phyloP scores from a whole-genome alignment of 2,329 filamentous ascomycete genomes.

The Ustulina deusta region DNA sequence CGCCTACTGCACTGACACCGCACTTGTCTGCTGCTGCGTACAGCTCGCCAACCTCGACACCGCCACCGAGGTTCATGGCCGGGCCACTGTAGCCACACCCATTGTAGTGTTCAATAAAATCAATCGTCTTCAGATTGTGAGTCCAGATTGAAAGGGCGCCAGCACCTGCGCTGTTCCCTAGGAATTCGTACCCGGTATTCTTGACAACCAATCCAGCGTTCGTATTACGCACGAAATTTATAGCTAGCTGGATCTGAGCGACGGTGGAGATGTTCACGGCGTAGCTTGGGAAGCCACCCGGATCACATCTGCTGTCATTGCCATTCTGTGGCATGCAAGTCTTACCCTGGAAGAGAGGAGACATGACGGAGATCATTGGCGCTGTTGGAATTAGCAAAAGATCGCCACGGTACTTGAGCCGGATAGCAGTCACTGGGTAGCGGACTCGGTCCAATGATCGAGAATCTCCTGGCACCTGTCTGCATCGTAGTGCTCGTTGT shows the following conservation, averaged over 20 bases:
- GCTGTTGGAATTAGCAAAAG: conserved; percentile 39
- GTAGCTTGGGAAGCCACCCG: conserved; percentile 57
- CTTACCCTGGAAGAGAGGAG: conserved; percentile 52
- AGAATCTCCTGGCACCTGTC: conserved; percentile 46
- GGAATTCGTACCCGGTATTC: conserved; percentile 66
- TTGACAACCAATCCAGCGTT: conserved; percentile 62
- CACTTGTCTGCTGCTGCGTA: conserved; percentile 63
- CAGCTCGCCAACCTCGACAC: conserved; percentile 64
- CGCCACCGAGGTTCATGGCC: conserved; percentile 67
- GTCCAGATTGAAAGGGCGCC: conserved; percentile 55
- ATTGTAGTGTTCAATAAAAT: conserved; percentile 50
- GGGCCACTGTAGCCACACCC: conserved; percentile 54
- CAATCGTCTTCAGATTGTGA: conserved; percentile 52
- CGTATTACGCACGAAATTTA: conserved; percentile 59
- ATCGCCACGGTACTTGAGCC: background rate
- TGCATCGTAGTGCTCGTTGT: conserved; percentile 46
- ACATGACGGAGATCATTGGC: conserved; percentile 56
- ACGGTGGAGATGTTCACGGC: conserved; percentile 57
- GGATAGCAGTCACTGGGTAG: conserved; percentile 39
- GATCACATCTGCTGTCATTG: conserved; percentile 48
- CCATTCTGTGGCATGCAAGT: conserved; percentile 48
- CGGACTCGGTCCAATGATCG: conserved; percentile 47
- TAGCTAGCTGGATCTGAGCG: conserved; percentile 57
- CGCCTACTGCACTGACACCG: conserved; percentile 63
- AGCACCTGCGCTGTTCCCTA: conserved; percentile 54